Evolutionary conservation across 2,329 filamentous ascomycete genomes (phyloP).

Genomic region (Fusarium sp.): DNA sequence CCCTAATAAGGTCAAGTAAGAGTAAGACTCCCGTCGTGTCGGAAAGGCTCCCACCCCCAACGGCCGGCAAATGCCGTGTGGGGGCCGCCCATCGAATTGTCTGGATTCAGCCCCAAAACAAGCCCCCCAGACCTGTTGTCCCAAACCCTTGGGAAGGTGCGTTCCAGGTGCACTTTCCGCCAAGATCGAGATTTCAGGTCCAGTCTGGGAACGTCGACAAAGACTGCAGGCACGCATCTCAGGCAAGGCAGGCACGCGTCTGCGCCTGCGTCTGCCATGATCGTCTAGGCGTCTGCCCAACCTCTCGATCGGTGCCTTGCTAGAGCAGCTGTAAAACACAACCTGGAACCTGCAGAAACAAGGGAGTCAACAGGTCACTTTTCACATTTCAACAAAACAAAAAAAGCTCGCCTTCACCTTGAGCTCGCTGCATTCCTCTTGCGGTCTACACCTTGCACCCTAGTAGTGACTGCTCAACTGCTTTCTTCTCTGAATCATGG

Average conservation of each 20-base stretch:
- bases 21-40: background rate
- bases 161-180: conserved; percentile 17
- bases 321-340: background rate
- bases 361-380: background rate
- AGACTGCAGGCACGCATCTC: conserved; percentile 23
- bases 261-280: conserved; percentile 2
- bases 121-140: conserved; percentile 24
- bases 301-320: background rate
- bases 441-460: background rate
- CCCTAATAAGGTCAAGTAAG: background rate
- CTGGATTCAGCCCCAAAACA: conserved; percentile 34
- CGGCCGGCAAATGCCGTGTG: conserved; percentile 38
- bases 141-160: conserved; percentile 33
- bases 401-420: background rate
- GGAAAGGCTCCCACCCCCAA: conserved; percentile 13
- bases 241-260: background rate
- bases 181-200: conserved; percentile 34
- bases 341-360: background rate
- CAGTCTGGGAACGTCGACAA: conserved; percentile 2
- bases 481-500: conserved; percentile 15
- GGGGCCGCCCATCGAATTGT: conserved; percentile 24
- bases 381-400: conserved; percentile 10
- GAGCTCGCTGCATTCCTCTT: background rate
- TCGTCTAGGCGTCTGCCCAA: background rate
- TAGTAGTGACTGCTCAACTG: conserved; percentile 17